Evolutionary conservation across 441 rosid genomes (phyloP).

Genomic region (Populus hybrid): DNA sequence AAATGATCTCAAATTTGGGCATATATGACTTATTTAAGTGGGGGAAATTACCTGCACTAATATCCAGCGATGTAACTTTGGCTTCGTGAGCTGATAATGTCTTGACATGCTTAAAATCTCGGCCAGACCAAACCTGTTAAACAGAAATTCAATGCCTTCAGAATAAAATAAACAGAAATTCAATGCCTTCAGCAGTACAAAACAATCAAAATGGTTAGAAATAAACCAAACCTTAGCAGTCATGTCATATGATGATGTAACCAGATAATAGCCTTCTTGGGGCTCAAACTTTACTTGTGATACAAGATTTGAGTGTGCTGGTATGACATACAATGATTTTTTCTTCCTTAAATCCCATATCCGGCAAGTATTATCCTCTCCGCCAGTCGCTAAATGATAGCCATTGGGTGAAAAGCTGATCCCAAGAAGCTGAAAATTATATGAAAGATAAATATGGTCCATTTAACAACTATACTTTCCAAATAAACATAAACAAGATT

Average conservation of each 20-base stretch:
- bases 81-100: slow-evolving; percentile 78
- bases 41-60: slow-evolving; percentile 43
- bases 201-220: slow-evolving; percentile 7
- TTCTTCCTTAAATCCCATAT: slow-evolving; percentile 96
- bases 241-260: slow-evolving; percentile 92
- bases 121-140: slow-evolving; percentile 84
- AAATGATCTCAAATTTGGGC: not conserved
- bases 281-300: slow-evolving; percentile 94
- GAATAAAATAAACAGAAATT: slow-evolving; percentile 18
- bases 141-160: slow-evolving; percentile 13
- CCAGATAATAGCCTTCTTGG: slow-evolving; percentile 87
- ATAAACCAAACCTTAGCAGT: slow-evolving; percentile 62
- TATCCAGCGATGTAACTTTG: slow-evolving; percentile 68
- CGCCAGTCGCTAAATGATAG: slow-evolving; percentile 88
- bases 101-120: slow-evolving; percentile 85
- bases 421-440: slow-evolving; percentile 59
- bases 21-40: not conserved
- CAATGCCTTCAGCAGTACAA: not conserved
- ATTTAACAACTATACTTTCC: slow-evolving; percentile 2
- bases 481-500: not conserved
- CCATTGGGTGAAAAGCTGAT: slow-evolving; percentile 92
- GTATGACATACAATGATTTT: slow-evolving; percentile 67
- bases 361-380: slow-evolving; percentile 90
- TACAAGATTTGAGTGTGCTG: slow-evolving; percentile 85
- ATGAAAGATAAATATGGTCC: slow-evolving; percentile 11